These are phyloP conservation scores for Metarhizium robertsii DNA, from an alignment of 2,329 filamentous ascomycete genomes.

Conservation along the genomic window DNA sequence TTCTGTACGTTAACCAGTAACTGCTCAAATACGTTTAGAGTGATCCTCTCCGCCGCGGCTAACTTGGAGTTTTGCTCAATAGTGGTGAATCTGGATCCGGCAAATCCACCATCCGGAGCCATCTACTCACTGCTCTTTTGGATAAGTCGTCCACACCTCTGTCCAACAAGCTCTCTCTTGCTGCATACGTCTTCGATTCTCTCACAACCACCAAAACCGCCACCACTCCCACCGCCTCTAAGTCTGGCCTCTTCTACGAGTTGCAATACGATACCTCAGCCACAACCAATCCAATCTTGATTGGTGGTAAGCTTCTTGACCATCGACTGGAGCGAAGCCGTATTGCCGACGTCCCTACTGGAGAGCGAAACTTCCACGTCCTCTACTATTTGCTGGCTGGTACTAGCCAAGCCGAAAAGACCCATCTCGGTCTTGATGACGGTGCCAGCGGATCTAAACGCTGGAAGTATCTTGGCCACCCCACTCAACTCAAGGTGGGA, in stretches of 20 bases:
- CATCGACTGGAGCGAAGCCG: slow-evolving; percentile 88
- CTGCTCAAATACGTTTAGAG: neutral
- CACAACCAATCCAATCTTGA: slow-evolving; percentile 72
- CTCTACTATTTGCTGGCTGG: slow-evolving; percentile 92
- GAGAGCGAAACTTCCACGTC: slow-evolving; percentile 92
- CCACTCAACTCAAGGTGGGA: slow-evolving; percentile 91
- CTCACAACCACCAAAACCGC: slow-evolving; percentile 95
- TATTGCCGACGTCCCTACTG: slow-evolving; percentile 84
- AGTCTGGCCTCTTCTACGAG: slow-evolving; percentile 91
- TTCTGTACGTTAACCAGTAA: slow-evolving; percentile 59
- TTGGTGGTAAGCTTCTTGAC: slow-evolving; percentile 90
- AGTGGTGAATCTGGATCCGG: slow-evolving; percentile 94
- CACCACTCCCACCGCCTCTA: slow-evolving; percentile 90
- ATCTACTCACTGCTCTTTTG: slow-evolving; percentile 76
- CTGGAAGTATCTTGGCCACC: slow-evolving; percentile 95
- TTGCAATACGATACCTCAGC: slow-evolving; percentile 91
- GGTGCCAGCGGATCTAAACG: slow-evolving; percentile 53
- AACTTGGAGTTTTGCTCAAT: slow-evolving; percentile 13
- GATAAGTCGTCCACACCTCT: slow-evolving; percentile 87
- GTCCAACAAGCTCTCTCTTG: slow-evolving; percentile 85
- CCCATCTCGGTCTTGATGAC: slow-evolving; percentile 61
- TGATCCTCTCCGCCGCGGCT: neutral
- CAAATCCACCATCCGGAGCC: slow-evolving; percentile 89
- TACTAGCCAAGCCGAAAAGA: slow-evolving; percentile 81
- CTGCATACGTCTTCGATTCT: slow-evolving; percentile 90